Percentiles rank a stretch among this genome's conserved stretches.
Conservation (phyloP, 495 filamentous ascomycete genomes). For the Penicillium simplicissimum region DNA sequence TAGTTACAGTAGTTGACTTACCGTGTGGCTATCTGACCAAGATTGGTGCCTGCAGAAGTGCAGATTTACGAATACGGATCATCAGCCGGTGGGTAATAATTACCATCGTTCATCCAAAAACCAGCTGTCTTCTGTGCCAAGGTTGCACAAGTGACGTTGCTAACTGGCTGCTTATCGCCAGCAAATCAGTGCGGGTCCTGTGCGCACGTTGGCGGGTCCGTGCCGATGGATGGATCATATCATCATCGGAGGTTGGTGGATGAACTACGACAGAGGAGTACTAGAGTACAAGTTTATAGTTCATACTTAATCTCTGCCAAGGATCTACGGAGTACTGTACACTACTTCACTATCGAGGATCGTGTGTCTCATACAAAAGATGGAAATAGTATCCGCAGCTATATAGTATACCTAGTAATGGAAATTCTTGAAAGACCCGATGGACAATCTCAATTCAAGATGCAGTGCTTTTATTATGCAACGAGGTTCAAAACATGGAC, state of each 20-base stretch:
- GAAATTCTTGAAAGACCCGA: too few relatives aligned
- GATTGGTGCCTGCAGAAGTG: not conserved
- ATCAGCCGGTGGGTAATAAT: too few relatives aligned
- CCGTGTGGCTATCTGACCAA: not conserved
- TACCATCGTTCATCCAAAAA: too few relatives aligned
- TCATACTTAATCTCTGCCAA: not conserved
- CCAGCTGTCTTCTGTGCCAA: not conserved
- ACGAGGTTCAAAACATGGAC: not conserved
- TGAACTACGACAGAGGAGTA: not conserved
- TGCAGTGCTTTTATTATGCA: not conserved
- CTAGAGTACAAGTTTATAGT: too few relatives aligned
- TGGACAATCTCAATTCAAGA: not conserved
- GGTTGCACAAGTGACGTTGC: conserved; percentile 9
- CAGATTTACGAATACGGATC: too few relatives aligned
- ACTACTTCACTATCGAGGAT: not conserved
- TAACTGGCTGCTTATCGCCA: not conserved
- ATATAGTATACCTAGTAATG: too few relatives aligned
- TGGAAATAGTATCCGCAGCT: too few relatives aligned
- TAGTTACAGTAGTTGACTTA: too few relatives aligned
- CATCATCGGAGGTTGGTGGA: not conserved
- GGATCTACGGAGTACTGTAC: too few relatives aligned
- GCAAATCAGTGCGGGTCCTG: conserved; percentile 5
- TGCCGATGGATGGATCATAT: not conserved
- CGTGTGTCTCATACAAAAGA: too few relatives aligned
- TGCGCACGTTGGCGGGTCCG: not conserved